Evolutionary conservation across 1,139 yeast species (phyloP).

Genomic region (Debaryomycetaceae sp.): DNA sequence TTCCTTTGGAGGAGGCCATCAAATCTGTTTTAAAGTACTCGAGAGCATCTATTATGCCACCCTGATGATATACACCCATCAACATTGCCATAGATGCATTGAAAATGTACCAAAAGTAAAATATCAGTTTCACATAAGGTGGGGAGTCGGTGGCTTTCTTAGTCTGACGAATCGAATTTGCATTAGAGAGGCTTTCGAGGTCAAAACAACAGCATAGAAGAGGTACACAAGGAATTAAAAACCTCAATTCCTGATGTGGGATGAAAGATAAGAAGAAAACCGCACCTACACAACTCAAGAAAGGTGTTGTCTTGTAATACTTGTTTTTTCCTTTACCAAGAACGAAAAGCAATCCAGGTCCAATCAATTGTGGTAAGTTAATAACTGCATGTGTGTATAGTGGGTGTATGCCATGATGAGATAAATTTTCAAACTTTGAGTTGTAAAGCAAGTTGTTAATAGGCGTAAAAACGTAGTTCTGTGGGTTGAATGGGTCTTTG

Average conservation of each 20-base stretch:
- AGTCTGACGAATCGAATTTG: neutral
- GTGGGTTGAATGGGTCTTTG: constrained; percentile 8
- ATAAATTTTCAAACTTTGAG: constrained; percentile 52
- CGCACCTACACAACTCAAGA: constrained; percentile 62
- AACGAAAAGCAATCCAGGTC: constrained; percentile 59
- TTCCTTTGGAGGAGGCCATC: constrained; percentile 1
- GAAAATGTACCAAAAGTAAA: constrained; percentile 60
- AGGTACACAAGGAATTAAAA: constrained; percentile 75
- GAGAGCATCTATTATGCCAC: constrained; percentile 77
- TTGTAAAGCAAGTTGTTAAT: constrained; percentile 75
- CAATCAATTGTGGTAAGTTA: constrained; percentile 76
- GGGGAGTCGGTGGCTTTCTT: constrained; percentile 1
- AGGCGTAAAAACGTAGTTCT: constrained; percentile 59
- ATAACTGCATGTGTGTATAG: constrained; percentile 67
- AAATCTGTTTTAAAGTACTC: constrained; percentile 23
- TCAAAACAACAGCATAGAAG: constrained; percentile 63
- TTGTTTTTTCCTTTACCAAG: constrained; percentile 23
- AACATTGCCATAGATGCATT: constrained; percentile 56
- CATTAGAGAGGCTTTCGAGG: constrained; percentile 14
- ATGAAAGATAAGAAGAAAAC: constrained; percentile 57
- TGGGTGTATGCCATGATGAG: constrained; percentile 81
- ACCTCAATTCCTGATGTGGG: constrained; percentile 92
- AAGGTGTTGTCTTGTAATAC: constrained; percentile 48
- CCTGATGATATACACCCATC: constrained; percentile 86
- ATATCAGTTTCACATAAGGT: constrained; percentile 13